These are phyloP conservation scores for Candida gigantensis DNA, from an alignment of 1,139 yeast genomes.

Conservation along the genomic window DNA sequence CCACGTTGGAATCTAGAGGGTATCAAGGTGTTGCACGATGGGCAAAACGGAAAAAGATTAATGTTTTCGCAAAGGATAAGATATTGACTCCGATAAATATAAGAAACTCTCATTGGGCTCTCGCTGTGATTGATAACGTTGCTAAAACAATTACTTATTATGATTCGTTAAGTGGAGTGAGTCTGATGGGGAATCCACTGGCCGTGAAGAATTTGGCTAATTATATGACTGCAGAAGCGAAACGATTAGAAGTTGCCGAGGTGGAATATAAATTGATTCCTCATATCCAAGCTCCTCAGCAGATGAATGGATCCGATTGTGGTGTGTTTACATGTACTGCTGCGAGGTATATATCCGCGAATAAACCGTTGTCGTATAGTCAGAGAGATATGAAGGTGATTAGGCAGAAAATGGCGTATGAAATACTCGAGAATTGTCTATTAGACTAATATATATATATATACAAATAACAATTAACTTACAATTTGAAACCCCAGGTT, in stretches of 20 bases:
- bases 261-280: constrained; percentile 34
- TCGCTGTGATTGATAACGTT: constrained; percentile 72
- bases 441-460: constrained; percentile 16
- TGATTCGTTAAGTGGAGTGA: constrained; percentile 63
- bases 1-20: constrained; percentile 70
- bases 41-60: constrained; percentile 82
- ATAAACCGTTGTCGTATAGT: constrained; percentile 49
- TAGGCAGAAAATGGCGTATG: constrained; percentile 70
- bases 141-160: constrained; percentile 62
- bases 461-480: too few relatives aligned
- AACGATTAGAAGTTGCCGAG: constrained; percentile 40
- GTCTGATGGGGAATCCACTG: constrained; percentile 52
- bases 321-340: constrained; percentile 91
- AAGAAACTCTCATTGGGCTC: constrained; percentile 88
- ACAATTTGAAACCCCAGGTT: constrained; percentile 11
- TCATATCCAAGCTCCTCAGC: constrained; percentile 69
- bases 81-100: constrained; percentile 84
- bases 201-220: constrained; percentile 56
- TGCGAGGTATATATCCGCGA: constrained; percentile 59
- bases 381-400: constrained; percentile 72
- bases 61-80: constrained; percentile 61
- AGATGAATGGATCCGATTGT: constrained; percentile 89
- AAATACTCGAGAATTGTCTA: constrained; percentile 29
- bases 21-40: constrained; percentile 83
- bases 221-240: constrained; percentile 62